Evolutionary conservation across 768 basidiomycete genomes (phyloP), one percentile per base, ranked within the genome.

Genomic region (Chalciporus chontae): DNA sequence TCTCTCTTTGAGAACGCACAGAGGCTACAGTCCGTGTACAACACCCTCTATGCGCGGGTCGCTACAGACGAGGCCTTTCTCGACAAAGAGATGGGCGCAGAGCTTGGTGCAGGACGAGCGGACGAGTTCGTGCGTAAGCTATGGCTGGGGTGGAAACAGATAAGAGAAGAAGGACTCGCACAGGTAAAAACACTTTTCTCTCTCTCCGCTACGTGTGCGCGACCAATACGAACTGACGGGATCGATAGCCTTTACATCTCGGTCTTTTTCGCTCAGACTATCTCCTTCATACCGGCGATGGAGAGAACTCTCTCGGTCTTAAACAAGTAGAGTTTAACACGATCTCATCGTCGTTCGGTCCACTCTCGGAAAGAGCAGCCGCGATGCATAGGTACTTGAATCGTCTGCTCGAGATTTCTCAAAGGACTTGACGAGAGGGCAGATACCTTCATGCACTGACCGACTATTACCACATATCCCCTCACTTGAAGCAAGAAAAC

Each of bases 311-410:
- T 13, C 60, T 73, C 13, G 68, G 71, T 6, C 68, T 99, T 54
- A 95, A 94, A 65, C 95, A 99, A 69, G 95, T 98, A 37, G 95
- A 99, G 66, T 96, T 97, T 71, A 99, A 99, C 64, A 96, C 95
- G 8, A 94, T 97, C 54, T 91, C 94, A 3, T 81, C 85, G 0
- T 94, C 93, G 0, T 95, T 97, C 65, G 95, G 93, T 0, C 62
- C 84, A 1, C 73, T 97, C 13, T 89, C 89, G 0, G 74, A 88
- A 54, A 76, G 73, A 32, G 72, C 77, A 9, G 75, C 86, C 4
- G 79, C 81, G 19, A 66, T 97, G 63, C 95, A 98, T 69, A 76
- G 84, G 91, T 93, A 87, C 89, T 57, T 17, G 5, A 4, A 23
- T 14, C 21, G 27, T 21, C 17, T n/a, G n/a, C n/a, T n/a, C n/a